Percentiles rank a stretch among this genome's conserved stretches.
phyloP scores from a whole-genome alignment of 371 early-diverging fungal genomes.

The Rhizopus arrhizus region DNA sequence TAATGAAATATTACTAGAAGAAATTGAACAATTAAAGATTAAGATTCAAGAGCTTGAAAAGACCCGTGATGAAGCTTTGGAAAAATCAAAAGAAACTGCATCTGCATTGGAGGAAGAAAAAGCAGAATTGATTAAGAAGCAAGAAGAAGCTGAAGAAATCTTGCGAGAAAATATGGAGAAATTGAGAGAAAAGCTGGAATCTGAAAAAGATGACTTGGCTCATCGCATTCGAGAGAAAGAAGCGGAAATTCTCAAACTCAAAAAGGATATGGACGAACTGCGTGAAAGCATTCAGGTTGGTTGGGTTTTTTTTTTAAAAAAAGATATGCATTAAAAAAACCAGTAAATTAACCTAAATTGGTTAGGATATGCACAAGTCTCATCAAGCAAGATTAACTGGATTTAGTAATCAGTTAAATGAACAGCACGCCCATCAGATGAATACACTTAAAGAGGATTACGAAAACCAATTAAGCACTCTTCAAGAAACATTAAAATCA shows the following conservation, averaged over 20 bases:
- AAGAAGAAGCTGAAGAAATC: slow-evolving; percentile 30
- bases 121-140: slow-evolving; percentile 21
- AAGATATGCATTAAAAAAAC: neutral
- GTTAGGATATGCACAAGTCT: slow-evolving; percentile 32
- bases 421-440: slow-evolving; percentile 29
- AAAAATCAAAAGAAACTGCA: slow-evolving; percentile 16
- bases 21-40: neutral
- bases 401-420: slow-evolving; percentile 26
- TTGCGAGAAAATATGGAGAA: slow-evolving; percentile 37
- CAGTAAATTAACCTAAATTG: neutral
- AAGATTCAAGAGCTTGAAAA: slow-evolving; percentile 8
- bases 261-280: slow-evolving; percentile 34
- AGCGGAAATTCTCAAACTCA: slow-evolving; percentile 18
- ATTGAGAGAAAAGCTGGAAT: slow-evolving; percentile 29
- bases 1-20: neutral
- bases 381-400: slow-evolving; percentile 32
- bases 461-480: slow-evolving; percentile 15
- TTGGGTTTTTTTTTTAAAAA: neutral
- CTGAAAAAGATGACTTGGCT: slow-evolving; percentile 28
- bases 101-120: slow-evolving; percentile 26
- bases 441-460: slow-evolving; percentile 22
- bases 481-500: slow-evolving; percentile 20
- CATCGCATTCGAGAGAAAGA: slow-evolving; percentile 26
- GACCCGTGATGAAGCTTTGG: slow-evolving; percentile 13
- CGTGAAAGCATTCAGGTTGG: slow-evolving; percentile 31